Percentiles rank a stretch among this genome's conserved stretches.
Evolutionary conservation across 768 basidiomycete genomes (phyloP).

Genomic region (Sporobolomyces phaffii): DNA sequence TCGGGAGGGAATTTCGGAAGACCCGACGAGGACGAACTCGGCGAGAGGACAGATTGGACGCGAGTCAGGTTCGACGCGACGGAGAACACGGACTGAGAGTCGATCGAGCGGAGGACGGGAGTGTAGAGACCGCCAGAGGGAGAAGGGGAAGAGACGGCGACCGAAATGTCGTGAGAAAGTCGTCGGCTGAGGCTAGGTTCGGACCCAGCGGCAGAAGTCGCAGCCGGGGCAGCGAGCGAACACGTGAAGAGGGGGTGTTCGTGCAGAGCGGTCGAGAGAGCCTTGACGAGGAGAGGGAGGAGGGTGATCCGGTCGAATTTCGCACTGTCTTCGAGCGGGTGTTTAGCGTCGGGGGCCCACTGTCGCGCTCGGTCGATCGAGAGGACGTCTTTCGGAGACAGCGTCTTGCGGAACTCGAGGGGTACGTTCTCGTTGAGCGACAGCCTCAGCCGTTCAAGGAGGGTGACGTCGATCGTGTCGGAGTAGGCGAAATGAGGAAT

Average conservation of each 20-base stretch:
- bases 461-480: conserved; percentile 38
- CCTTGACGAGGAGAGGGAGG: conserved; percentile 76
- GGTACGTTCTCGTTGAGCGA: conserved; percentile 27
- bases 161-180: conserved; percentile 62
- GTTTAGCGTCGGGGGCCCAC: not conserved
- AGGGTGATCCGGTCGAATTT: conserved; percentile 59
- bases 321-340: not conserved
- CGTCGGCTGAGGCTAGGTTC: conserved; percentile 2
- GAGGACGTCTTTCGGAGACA: conserved; percentile 4
- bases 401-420: conserved; percentile 7
- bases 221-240: conserved; percentile 52
- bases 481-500: conserved; percentile 72
- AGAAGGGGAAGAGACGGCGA: conserved; percentile 67
- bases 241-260: conserved; percentile 79
- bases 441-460: conserved; percentile 32
- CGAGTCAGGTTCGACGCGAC: conserved; percentile 59
- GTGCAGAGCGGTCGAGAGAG: conserved; percentile 68
- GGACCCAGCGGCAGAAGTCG: too few relatives aligned
- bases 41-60: conserved; percentile 56
- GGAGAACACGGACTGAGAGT: conserved; percentile 46
- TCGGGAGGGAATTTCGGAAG: conserved; percentile 38
- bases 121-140: conserved; percentile 66
- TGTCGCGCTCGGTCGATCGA: not conserved
- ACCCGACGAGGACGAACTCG: conserved; percentile 51
- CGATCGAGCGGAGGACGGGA: conserved; percentile 59